Evolutionary conservation across 2,329 filamentous ascomycete genomes (phyloP).

Genomic region (Colletotrichum liriopes): DNA sequence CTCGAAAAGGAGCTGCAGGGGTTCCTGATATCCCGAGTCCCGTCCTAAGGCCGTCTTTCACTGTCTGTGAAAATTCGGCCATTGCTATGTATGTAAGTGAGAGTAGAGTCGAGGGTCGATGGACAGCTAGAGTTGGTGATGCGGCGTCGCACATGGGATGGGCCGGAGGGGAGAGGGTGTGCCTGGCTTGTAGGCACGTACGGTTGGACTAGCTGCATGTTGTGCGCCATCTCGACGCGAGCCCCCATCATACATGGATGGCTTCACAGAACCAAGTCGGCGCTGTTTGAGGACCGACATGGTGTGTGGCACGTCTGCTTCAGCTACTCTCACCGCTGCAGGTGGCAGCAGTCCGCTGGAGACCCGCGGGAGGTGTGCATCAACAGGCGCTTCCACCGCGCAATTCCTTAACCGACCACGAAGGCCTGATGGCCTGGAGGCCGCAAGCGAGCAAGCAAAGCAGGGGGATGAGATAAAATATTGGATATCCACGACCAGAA

Average conservation of each 20-base stretch:
- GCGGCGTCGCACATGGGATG: conserved; percentile 5
- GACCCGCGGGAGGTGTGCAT: conserved; percentile 9
- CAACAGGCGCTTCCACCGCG: conserved; percentile 12
- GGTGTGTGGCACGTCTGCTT: conserved; percentile 8
- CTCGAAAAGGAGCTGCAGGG: conserved; percentile 26
- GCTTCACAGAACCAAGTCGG: background rate
- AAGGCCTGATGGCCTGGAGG: background rate
- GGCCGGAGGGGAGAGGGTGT: background rate
- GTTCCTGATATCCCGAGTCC: conserved; percentile 23
- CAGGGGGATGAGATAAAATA: background rate
- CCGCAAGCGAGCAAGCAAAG: background rate
- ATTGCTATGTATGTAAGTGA: background rate
- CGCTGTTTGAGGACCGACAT: background rate
- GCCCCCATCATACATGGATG: conserved; percentile 1
- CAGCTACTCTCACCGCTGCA: conserved; percentile 10
- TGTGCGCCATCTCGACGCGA: conserved; percentile 29
- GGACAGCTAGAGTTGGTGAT: conserved; percentile 12
- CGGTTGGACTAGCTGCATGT: background rate
- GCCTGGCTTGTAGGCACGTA: conserved; percentile 27
- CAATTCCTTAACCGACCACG: conserved; percentile 20
- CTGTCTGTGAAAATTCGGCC: conserved; percentile 1
- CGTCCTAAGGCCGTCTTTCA: conserved; percentile 15
- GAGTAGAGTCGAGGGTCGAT: conserved; percentile 10
- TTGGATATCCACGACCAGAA: conserved; percentile 8
- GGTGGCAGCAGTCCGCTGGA: conserved; percentile 7